Evolutionary conservation across 1,139 yeast species (phyloP), one percentile per base, ranked within the genome.

Genomic region (Debaryomyces udenii): DNA sequence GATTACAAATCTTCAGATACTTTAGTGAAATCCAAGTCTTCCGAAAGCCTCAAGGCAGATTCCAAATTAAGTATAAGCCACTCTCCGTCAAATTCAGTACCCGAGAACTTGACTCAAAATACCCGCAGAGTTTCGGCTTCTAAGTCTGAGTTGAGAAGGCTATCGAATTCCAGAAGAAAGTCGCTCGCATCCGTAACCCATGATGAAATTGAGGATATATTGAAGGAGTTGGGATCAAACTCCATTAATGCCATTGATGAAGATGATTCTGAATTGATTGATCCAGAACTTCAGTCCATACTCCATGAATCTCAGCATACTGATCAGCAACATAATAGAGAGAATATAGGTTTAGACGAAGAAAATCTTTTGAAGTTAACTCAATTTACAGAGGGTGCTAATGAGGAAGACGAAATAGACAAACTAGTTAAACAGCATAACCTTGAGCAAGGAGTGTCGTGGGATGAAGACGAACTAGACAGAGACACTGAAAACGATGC

Each of bases 381-480:
- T 2, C 53, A 50, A 14, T 62, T 58, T 43, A 57, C 62, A 34
- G 68, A 65, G 40, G 55, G 61, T 6, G 63, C 66, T 11, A 72
- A 67, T 26, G 74, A 67, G 45, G 74, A 68, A 43, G 74, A 70
- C 41, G 73, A 69, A 46, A 56, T 65, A 15, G 73, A 67, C 39
- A 56, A 59, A 36, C 49, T 64, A 41, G 70, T 66, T n/a, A 55
- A 64, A 46, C 67, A 64, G 40, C 70, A 67, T 44, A 66, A 66
- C 38, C 44, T 64, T 23, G 60, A 61, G 31, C 70, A 66, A 43
- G 70, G 69, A 1, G 68, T 62, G 2, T 50, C 44, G 2, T 40
- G 64, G 22, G 66, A 64, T 29, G 67, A 64, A 27, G 51, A 53
- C 15, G 49, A 51, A 10, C 22, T 56, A 27, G 52, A 52, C 13